These are phyloP conservation scores for Taiozyma sp. DNA, from an alignment of 1,139 yeast genomes.

Conservation along the genomic window DNA sequence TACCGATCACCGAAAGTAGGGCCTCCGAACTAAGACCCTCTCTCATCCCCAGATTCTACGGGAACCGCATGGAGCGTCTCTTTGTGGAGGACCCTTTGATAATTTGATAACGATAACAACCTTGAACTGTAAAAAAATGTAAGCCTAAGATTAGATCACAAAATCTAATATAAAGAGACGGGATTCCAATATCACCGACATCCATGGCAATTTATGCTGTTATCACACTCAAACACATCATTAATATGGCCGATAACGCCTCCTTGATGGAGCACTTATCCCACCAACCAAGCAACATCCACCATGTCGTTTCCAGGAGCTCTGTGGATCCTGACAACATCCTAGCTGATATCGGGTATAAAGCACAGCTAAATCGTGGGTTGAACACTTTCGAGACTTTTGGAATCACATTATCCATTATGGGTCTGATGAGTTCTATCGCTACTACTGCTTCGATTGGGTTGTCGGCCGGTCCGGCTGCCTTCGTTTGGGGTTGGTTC, in stretches of 20 bases:
- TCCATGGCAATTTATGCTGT: background rate
- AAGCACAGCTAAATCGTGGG: conserved; percentile 1
- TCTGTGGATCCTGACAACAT: background rate
- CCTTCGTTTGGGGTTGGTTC: conserved; percentile 37
- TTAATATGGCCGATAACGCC: background rate
- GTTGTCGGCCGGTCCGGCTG: conserved; percentile 39
- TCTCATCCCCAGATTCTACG: too few relatives aligned
- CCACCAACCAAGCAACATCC: background rate
- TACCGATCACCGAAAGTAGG: too few relatives aligned
- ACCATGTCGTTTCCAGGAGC: background rate
- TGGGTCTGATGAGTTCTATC: conserved; percentile 2
- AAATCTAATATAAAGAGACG: background rate
- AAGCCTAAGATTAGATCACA: background rate
- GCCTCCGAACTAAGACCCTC: too few relatives aligned
- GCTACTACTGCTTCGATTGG: conserved; percentile 28
- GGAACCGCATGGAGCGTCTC: background rate
- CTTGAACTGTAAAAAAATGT: background rate
- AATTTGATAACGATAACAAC: background rate
- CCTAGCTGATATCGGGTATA: conserved; percentile 1
- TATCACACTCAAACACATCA: background rate
- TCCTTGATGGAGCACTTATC: background rate
- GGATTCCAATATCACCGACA: background rate
- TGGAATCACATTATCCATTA: conserved; percentile 2
- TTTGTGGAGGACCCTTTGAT: background rate
- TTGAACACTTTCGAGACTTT: background rate